Evolutionary conservation across 108 stramenopile species (phyloP), one percentile per base, ranked within the genome.

Genomic region (Hondaea fermentalgiana): DNA sequence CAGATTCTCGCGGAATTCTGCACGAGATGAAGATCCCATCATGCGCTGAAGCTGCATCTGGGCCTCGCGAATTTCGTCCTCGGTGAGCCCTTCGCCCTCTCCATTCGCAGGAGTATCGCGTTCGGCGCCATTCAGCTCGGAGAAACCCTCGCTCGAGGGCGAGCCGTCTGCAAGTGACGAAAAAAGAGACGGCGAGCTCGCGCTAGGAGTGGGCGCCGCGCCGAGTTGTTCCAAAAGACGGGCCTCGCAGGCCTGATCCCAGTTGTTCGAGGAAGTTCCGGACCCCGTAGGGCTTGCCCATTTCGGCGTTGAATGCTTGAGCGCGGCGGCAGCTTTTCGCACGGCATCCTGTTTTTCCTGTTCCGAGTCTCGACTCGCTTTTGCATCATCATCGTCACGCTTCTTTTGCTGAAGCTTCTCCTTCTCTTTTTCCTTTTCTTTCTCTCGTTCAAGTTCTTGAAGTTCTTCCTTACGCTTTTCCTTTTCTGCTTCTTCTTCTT

Each of bases 21-120:
- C 76, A 16, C 76, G 76, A 2, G 49, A 53, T 23, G 76, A 83
- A 23, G 45, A 3, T 12, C 49, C 76, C 76, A 83, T 83, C 76
- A 83, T 83, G 19, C 51, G 49, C 76, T 83, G 19, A 12, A 83
- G 76, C 76, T 83, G 45, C 76, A 83, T 6, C 76, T 83, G 76
- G n/a, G 76, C 76, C 28, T 83, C 76, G 51, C 76, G 76, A 23
- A 83, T 83, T 3, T 83, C 76, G n/a, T 83, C 76, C 4, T 8
- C 76, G 23, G 76, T 83, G 25, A 83, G 51, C 6, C 49, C 76
- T 12, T 53, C 76, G 49, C 28, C 76, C 17, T 83, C 76, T 8
- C 28, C 12, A 35, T 8, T 45, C 19, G 6, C 19, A 6, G 44
- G 43, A 45, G 12, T 4, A 57, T 57, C 55, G 55, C 0, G 8